Base-by-base conservation (phyloP, 2,329 filamentous ascomycete species). In the Apiospora malaysiana region DNA sequence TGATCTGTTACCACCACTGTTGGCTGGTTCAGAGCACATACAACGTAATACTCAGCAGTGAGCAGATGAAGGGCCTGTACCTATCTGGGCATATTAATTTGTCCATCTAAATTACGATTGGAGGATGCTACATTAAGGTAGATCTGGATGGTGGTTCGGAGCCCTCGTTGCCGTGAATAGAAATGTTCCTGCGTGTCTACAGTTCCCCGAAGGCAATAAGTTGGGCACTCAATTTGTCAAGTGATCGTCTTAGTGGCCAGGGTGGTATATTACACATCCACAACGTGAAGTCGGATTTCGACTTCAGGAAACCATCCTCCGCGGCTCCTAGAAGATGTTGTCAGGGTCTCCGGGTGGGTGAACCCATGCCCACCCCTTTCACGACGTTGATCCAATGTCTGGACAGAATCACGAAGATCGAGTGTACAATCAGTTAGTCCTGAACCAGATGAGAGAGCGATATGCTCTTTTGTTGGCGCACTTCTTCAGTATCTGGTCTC, bases 101-200 rank as follows among this genome's bases (percentile, higher is more conserved):
- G 18, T 14, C 18, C 7, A 45, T 14, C 32, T 12, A 63, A 7
- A 10, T 40, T 40, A 23, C 56, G 56, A 63, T 63, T 63, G 56
- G 56, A 63, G 32, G 56, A 63, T 40, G 40, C 32, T 14, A 40
- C 32, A 6, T 18, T 32, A 1, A 9, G 21, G 21, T 14, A 63
- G 56, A 63, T 63, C 56, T 63, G 21, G 32, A 63, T 63, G 56
- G 32, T 63, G 32, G n/a, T 40, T 63, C 56, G 56, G 56, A 63
- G 32, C 56, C 32, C 56, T 40, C 56, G 27, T 63, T 63, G 56
- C 56, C 56, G 56, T 63, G 56, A 21, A 40, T 40, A 40, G 18
- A 32, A n/a, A 63, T 23, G 56, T 63, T 63, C 32, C 56, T 63
- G 56, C 18, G 56, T 23, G 27, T 63, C 21, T 14, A 63, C n/a